Base-by-base conservation (phyloP, 768 basidiomycete species). In the Macrolepiota albuminosa region DNA sequence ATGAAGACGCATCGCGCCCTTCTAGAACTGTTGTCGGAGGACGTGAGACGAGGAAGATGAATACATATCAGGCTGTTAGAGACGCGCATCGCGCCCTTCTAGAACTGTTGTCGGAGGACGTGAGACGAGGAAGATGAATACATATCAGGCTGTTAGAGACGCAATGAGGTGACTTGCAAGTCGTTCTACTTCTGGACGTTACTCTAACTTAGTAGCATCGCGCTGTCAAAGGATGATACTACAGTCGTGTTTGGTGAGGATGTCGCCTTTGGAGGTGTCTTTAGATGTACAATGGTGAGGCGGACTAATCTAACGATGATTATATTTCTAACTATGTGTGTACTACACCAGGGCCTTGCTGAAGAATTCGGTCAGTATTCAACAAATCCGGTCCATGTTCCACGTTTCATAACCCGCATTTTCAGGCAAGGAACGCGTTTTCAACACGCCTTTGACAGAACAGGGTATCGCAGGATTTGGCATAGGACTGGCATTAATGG, bases 401-500 rank as follows among this genome's bases (percentile, higher is more conserved):
- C 40, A 36, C 26, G 14, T n/a, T 45, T 60, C 29, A 18, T 66
- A 31, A 65, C 53, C 53, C 53, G 57, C 11, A 8, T 34, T 24
- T 6, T 24, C 66, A 94, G 92, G 93, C 26, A 84, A 86, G 51
- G 93, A 96, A 70, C 86, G 95, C 46, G 93, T 98, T 49, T 97
- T 98, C 73, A 97, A 98, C 71, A 98, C 95, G 0, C 95, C 95
- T 3, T 72, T 97, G 56, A 92, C 91, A 1, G 93, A 94, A 67
- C 93, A 94, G 73, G 95, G 95, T 9, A 96, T 98, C 59, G 94
- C 91, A 36, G 95, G 95, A 16, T 97, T 97, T 68, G 95, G 91
- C 2, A 91, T 97, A 51, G 95, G 95, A 14, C 72, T 95, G 60
- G 93, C 95, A 0, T 76, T 88, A 10, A 96, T 97, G 89, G 95